phyloP scores from a whole-genome alignment of 2,329 filamentous ascomycete genomes.

The Diaporthe longicolla region DNA sequence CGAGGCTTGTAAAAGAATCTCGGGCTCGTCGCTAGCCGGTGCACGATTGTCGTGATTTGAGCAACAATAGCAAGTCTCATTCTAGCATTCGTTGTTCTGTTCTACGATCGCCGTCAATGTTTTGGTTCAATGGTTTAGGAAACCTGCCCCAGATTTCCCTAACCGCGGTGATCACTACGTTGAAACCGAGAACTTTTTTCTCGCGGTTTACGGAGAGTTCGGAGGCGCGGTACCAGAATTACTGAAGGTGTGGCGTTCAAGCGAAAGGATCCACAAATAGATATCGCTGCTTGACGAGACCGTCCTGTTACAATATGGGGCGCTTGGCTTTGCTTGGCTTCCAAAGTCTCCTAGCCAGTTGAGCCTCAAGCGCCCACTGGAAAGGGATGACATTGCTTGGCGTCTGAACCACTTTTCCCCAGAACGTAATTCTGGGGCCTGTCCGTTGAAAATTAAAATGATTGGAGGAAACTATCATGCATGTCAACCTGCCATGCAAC shows the following conservation, averaged over 20 bases:
- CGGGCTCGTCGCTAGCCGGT: not conserved
- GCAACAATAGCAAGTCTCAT: not conserved
- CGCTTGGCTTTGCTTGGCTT: slow-evolving; percentile 34
- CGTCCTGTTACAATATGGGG: slow-evolving; percentile 33
- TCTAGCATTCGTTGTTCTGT: not conserved
- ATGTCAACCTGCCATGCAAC: slow-evolving; percentile 12
- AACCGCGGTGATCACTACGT: slow-evolving; percentile 18
- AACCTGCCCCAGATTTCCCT: slow-evolving; percentile 32
- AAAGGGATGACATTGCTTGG: slow-evolving; percentile 32
- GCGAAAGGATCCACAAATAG: slow-evolving; percentile 15
- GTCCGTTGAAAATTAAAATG: not conserved
- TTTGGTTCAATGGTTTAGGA: slow-evolving; percentile 7
- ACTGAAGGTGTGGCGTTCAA: slow-evolving; percentile 13
- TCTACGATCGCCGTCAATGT: slow-evolving; percentile 14
- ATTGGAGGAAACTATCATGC: slow-evolving; percentile 24
- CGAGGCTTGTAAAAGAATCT: not conserved
- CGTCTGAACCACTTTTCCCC: slow-evolving; percentile 33
- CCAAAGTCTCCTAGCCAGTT: slow-evolving; percentile 1
- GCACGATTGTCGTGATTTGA: not conserved
- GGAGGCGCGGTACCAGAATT: slow-evolving; percentile 26
- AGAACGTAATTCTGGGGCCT: slow-evolving; percentile 7
- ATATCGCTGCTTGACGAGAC: slow-evolving; percentile 30
- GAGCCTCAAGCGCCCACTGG: slow-evolving; percentile 27
- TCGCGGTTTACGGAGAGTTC: not conserved
- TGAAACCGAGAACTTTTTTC: slow-evolving; percentile 14